These are phyloP conservation scores for Tylopilus sp. DNA, from an alignment of 768 basidiomycete genomes.

Conservation along the genomic window DNA sequence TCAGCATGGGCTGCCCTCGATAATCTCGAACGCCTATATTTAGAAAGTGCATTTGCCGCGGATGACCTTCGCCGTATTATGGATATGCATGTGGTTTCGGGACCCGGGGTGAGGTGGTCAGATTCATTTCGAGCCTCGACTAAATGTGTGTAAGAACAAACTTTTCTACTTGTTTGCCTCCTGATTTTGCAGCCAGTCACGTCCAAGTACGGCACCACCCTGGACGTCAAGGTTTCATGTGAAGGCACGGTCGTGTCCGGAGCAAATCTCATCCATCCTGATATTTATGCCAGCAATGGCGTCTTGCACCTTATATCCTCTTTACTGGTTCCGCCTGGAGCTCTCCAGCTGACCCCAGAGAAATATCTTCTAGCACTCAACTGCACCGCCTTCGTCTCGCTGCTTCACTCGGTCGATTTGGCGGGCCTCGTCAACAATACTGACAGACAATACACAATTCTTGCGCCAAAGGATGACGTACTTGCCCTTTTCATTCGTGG, in stretches of 20 bases:
- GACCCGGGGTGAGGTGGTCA: slow-evolving; percentile 60
- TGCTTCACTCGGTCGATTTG: slow-evolving; percentile 82
- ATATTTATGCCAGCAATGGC: slow-evolving; percentile 93
- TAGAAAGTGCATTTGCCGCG: slow-evolving; percentile 83
- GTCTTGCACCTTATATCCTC: slow-evolving; percentile 88
- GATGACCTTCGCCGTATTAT: slow-evolving; percentile 78
- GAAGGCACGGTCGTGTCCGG: slow-evolving; percentile 55
- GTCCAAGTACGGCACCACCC: slow-evolving; percentile 60
- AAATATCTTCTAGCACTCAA: slow-evolving; percentile 92
- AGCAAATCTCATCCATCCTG: slow-evolving; percentile 64
- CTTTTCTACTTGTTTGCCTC: slow-evolving; percentile 1
- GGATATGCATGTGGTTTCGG: slow-evolving; percentile 69
- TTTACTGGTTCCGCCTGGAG: slow-evolving; percentile 72
- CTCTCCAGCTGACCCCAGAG: slow-evolving; percentile 84
- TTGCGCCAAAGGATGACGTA: slow-evolving; percentile 89
- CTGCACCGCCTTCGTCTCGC: slow-evolving; percentile 85
- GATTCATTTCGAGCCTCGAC: slow-evolving; percentile 52
- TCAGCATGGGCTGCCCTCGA: slow-evolving; percentile 79
- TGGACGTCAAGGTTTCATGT: slow-evolving; percentile 55
- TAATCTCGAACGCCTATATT: slow-evolving; percentile 75
- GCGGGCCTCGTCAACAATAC: slow-evolving; percentile 67
- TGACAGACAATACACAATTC: slow-evolving; percentile 73
- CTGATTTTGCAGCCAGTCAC: slow-evolving; percentile 48
- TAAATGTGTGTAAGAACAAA: slow-evolving; percentile 45
- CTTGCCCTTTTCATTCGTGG: slow-evolving; percentile 52